These are phyloP conservation scores for Mycena kentingensis DNA, from an alignment of 768 basidiomycete species.

Conservation along the genomic window DNA sequence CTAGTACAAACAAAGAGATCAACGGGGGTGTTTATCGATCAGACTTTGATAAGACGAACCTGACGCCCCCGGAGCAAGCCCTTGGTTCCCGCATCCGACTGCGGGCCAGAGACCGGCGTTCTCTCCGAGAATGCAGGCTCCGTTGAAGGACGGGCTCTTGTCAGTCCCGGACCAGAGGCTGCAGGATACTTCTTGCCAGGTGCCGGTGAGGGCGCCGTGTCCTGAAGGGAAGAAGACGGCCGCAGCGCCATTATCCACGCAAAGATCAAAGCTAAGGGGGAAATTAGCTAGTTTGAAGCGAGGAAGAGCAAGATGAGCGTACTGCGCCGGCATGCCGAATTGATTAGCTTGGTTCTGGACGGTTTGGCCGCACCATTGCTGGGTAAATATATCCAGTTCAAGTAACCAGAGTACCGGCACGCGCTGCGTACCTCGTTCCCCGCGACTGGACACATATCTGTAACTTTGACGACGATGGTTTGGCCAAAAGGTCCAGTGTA, in stretches of 20 bases:
- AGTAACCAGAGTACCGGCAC: not conserved
- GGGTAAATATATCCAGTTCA: no score
- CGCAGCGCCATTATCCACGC: slow-evolving; percentile 56
- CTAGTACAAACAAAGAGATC: not conserved
- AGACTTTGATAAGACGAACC: not conserved
- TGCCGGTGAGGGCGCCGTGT: slow-evolving; percentile 55
- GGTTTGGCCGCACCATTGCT: slow-evolving; percentile 60
- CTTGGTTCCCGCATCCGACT: slow-evolving; percentile 50
- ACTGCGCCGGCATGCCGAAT: slow-evolving; percentile 52
- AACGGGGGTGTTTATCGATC: not conserved
- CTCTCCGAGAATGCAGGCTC: slow-evolving; percentile 54
- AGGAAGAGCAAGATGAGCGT: slow-evolving; percentile 19
- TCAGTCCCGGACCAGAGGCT: slow-evolving; percentile 60
- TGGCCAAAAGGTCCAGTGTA: slow-evolving; percentile 52
- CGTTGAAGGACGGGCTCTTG: slow-evolving; percentile 45
- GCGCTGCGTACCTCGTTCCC: slow-evolving; percentile 42
- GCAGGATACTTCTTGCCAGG: slow-evolving; percentile 57
- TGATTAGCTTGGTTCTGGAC: slow-evolving; percentile 43
- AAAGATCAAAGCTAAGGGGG: slow-evolving; percentile 57
- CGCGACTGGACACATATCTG: slow-evolving; percentile 46
- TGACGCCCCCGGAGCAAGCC: slow-evolving; percentile 18
- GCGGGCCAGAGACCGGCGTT: slow-evolving; percentile 53
- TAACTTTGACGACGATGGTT: slow-evolving; percentile 56
- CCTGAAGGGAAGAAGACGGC: slow-evolving; percentile 57
- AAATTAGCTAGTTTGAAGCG: not conserved